These are phyloP conservation scores for Boletus bicolor DNA, from an alignment of 768 basidiomycete species.

Conservation along the genomic window DNA sequence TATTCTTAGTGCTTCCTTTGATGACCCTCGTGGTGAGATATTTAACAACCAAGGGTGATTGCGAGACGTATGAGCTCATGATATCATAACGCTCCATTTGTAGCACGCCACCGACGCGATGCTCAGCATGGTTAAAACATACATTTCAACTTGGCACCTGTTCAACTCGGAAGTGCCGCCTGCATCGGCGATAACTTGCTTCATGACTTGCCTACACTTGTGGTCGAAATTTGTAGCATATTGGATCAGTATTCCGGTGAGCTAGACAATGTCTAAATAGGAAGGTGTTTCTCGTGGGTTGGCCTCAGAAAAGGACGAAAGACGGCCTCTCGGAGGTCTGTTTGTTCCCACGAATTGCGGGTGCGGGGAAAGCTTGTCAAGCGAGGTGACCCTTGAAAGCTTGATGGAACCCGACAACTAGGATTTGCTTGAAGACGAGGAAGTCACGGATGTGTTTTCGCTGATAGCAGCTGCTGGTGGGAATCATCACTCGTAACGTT, in stretches of 20 bases:
- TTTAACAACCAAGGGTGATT: background rate
- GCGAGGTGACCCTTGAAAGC: too few species aligned
- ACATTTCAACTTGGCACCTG: too few species aligned
- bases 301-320: background rate
- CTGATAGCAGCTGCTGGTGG: background rate
- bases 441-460: background rate
- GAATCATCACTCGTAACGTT: background rate
- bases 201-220: background rate
- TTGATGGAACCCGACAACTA: too few species aligned
- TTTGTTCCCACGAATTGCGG: background rate
- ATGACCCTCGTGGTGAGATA: too few species aligned
- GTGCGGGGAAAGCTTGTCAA: too few species aligned
- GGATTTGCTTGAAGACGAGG: background rate
- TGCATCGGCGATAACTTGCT: background rate
- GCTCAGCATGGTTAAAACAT: background rate
- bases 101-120: background rate
- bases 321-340: background rate
- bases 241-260: too few species aligned
- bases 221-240: background rate
- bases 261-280: background rate
- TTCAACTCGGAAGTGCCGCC: background rate
- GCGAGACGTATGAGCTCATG: too few species aligned
- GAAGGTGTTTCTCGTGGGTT: too few species aligned
- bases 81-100: too few species aligned
- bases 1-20: too few species aligned